Evolutionary conservation across 345 rosid species (phyloP), one percentile per base, ranked within the genome.

Genomic region (Nephelium lappaceum): DNA sequence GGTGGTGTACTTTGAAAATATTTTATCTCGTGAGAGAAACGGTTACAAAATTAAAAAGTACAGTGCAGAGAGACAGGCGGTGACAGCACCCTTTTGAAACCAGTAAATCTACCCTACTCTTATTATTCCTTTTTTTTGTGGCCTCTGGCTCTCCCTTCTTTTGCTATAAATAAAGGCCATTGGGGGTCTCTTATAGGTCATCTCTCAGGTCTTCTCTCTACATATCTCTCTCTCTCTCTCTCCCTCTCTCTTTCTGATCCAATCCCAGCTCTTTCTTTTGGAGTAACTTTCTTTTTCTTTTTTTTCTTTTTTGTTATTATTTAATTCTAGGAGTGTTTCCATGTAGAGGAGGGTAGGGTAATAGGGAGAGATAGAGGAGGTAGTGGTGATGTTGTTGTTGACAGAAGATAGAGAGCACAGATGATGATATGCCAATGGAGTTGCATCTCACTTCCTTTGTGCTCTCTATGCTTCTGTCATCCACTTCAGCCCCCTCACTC

Each of bases 391-490:
- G 86, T 61, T 82, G 94, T 87, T 92, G 94, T 87, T 92, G 98
- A 94, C 98, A 94, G 97, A 94, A 94, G 98, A 94, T 92, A 94
- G 98, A 94, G 97, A 91, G 98, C 95, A 90, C 98, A 82, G 90
- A 92, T 85, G 97, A 91, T 90, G 90, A 83, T 79, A 69, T 92
- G 93, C 94, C 76, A 77, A 71, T 55, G 75, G 68, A 64, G 41
- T 55, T 77, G 89, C 89, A 88, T 83, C 80, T 89, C 92, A 74
- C 79, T 92, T 60, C 94, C 85, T 94, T 88, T 86, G 97, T 92
- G 97, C 94, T 92, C 93, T 88, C 89, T 89, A 89, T 86, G 83
- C 95, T 94, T 92, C 95, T 94, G 97, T 91, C 97, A 91, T 91
- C 88, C 85, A 79, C 88, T 74, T 79, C 77, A 16, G 70, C 47